Conservation (phyloP, 2,329 filamentous ascomycete genomes). For the Claviceps capensis region DNA sequence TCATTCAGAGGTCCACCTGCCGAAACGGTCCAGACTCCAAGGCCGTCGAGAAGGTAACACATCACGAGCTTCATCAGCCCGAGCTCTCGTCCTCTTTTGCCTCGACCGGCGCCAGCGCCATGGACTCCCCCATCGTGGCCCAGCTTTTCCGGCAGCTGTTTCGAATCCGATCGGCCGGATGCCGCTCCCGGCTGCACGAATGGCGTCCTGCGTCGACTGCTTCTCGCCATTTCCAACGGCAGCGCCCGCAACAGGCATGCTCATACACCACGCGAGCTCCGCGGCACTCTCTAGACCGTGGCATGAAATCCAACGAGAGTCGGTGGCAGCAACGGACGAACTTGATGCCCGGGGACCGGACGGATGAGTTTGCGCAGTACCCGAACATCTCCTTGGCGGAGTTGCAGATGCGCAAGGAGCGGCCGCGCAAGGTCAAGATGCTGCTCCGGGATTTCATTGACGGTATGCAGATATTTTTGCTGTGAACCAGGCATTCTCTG, state of each 20-base stretch:
- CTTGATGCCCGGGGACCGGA: constrained; percentile 61
- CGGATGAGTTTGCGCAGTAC: constrained; percentile 67
- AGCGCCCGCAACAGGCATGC: constrained; percentile 7
- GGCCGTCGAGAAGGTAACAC: not conserved
- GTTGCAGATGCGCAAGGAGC: constrained; percentile 55
- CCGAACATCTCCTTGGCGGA: constrained; percentile 76
- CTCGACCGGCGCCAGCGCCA: constrained; percentile 22
- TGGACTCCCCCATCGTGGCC: constrained; percentile 71
- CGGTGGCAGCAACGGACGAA: constrained; percentile 78
- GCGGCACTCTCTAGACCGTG: constrained; percentile 16
- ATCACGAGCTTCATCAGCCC: not conserved
- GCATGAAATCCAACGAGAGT: constrained; percentile 43
- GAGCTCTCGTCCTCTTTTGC: not conserved
- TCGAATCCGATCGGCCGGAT: constrained; percentile 38
- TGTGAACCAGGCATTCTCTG: too few relatives aligned
- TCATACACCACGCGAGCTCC: constrained; percentile 18
- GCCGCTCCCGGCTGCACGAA: constrained; percentile 13
- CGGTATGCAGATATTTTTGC: constrained; percentile 32
- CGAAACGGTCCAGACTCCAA: not conserved
- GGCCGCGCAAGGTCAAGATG: constrained; percentile 90
- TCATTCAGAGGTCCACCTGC: not conserved
- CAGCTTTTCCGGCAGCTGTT: constrained; percentile 80
- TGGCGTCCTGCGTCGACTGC: not conserved
- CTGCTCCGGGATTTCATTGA: constrained; percentile 95
- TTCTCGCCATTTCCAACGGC: constrained; percentile 2